Conservation (phyloP, 208 protist species). For the Herpetomonas samuelpessoai region DNA sequence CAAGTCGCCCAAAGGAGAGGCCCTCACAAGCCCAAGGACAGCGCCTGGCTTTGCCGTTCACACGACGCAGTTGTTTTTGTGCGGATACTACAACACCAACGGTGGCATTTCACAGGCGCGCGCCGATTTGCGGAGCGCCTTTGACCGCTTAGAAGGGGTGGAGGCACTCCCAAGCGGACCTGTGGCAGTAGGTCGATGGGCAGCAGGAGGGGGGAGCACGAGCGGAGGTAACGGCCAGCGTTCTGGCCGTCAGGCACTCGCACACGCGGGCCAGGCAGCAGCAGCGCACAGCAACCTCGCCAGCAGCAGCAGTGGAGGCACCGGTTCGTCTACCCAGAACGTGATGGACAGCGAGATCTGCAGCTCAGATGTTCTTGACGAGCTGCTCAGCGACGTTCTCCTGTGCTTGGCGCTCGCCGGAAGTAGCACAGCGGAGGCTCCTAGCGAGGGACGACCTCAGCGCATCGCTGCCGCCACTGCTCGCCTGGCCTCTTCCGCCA, state of each 20-base stretch:
- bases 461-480: slow-evolving; percentile 11
- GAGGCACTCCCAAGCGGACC: too few species aligned
- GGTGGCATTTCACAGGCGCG: slow-evolving; percentile 6
- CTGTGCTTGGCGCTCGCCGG: slow-evolving; percentile 60
- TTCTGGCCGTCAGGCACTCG: too few species aligned
- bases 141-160: slow-evolving; percentile 18
- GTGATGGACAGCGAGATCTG: slow-evolving; percentile 16
- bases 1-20: slow-evolving; percentile 22
- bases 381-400: slow-evolving; percentile 72
- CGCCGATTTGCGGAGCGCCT: slow-evolving; percentile 28
- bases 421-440: slow-evolving; percentile 17
- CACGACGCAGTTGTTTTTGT: slow-evolving; percentile 34
- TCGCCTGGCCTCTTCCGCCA: slow-evolving; percentile 18
- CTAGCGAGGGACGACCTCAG: slow-evolving; percentile 7
- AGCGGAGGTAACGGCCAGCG: too few species aligned
- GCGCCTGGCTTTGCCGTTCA: slow-evolving; percentile 28
- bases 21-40: slow-evolving; percentile 15
- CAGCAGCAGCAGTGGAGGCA: slow-evolving; percentile 1
- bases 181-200: too few species aligned
- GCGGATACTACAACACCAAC: slow-evolving; percentile 20
- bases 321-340: not conserved
- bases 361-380: slow-evolving; percentile 45
- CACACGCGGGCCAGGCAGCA: not conserved
- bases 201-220: too few species aligned
- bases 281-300: not conserved